phyloP scores from a whole-genome alignment of 352 stramenopile species.

The Blastocystis sp. region DNA sequence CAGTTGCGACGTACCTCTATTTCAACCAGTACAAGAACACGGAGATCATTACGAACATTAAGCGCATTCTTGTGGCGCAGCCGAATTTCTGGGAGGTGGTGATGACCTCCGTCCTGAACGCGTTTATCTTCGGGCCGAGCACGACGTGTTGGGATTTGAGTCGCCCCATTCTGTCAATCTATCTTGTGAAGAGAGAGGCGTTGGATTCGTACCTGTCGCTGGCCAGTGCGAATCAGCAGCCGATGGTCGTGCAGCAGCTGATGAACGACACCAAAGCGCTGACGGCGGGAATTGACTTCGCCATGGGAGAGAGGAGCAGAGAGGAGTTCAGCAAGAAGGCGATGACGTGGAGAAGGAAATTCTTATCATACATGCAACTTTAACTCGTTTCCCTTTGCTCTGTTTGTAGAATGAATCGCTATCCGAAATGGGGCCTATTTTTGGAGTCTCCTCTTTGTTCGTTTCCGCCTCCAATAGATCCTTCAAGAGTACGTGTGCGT shows the following conservation, averaged over 20 bases:
- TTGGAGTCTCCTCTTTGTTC: background rate
- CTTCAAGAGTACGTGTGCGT: background rate
- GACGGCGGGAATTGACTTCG: slow-evolving; percentile 17
- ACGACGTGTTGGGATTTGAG: slow-evolving; percentile 46
- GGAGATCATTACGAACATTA: slow-evolving; percentile 49
- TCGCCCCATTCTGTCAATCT: slow-evolving; percentile 18
- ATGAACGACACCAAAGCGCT: slow-evolving; percentile 58
- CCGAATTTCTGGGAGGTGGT: slow-evolving; percentile 71
- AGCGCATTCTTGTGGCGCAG: slow-evolving; percentile 47
- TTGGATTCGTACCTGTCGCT: slow-evolving; percentile 23
- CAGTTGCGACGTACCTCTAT: slow-evolving; percentile 59
- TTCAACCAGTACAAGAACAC: slow-evolving; percentile 66
- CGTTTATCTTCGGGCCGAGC: slow-evolving; percentile 58
- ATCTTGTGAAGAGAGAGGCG: slow-evolving; percentile 41
- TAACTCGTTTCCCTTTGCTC: slow-evolving; percentile 21
- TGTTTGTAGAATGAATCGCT: background rate
- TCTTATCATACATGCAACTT: slow-evolving; percentile 66
- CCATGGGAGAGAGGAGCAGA: background rate
- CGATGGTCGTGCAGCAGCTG: slow-evolving; percentile 13
- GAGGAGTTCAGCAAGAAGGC: slow-evolving; percentile 71
- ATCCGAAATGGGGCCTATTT: background rate
- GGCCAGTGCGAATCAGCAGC: slow-evolving; percentile 9
- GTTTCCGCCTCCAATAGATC: background rate
- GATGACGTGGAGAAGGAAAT: slow-evolving; percentile 54
- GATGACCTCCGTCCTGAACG: slow-evolving; percentile 43